These are phyloP conservation scores for Fusarium anthophilum DNA, from an alignment of 2,329 filamentous ascomycete genomes.

Conservation along the genomic window DNA sequence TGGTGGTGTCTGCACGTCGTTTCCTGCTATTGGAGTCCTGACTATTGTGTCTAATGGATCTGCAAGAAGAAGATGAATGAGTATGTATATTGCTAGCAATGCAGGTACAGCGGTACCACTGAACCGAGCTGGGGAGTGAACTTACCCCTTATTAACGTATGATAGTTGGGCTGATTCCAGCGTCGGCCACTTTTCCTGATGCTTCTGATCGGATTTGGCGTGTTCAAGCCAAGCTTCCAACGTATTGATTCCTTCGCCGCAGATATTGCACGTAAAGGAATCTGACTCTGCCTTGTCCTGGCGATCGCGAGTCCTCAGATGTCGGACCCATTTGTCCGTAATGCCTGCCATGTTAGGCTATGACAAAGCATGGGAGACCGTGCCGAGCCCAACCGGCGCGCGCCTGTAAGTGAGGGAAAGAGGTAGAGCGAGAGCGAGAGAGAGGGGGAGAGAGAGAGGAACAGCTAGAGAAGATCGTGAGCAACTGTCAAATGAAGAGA, in stretches of 20 bases:
- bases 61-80: background rate
- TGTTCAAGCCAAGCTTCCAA: slow-evolving; percentile 44
- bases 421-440: background rate
- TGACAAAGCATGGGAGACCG: slow-evolving; percentile 11
- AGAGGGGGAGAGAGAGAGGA: background rate
- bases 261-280: slow-evolving; percentile 20
- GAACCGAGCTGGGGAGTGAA: background rate
- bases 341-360: slow-evolving; percentile 25
- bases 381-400: background rate
- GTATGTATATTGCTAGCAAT: background rate
- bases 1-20: slow-evolving; percentile 2
- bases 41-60: background rate
- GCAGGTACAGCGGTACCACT: background rate
- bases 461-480: background rate
- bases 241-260: slow-evolving; percentile 37
- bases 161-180: background rate
- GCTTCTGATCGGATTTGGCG: slow-evolving; percentile 20
- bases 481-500: slow-evolving; percentile 1
- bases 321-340: slow-evolving; percentile 28
- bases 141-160: slow-evolving; percentile 24
- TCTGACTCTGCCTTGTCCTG: slow-evolving; percentile 23
- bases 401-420: background rate
- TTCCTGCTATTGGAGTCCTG: slow-evolving; percentile 12
- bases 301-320: slow-evolving; percentile 20
- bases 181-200: slow-evolving; percentile 32